Conservation (phyloP, 2,329 filamentous ascomycete species). For the Zasmidium cellare region DNA sequence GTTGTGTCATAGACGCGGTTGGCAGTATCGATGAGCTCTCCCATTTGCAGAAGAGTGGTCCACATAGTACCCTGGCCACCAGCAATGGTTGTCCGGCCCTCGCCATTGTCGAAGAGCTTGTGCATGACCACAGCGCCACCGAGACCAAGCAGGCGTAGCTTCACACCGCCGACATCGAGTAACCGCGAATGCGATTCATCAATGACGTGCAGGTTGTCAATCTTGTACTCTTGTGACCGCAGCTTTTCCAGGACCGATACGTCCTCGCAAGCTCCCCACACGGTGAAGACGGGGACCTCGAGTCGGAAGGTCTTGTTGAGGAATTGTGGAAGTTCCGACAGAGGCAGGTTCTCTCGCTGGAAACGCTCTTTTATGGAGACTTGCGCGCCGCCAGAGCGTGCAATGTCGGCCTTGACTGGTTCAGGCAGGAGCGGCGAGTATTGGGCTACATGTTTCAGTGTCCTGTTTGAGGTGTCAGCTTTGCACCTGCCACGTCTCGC, state of each 20-base stretch:
- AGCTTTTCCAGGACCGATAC: constrained; percentile 97
- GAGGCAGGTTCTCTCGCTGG: constrained; percentile 74
- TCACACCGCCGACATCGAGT: constrained; percentile 91
- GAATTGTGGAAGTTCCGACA: constrained; percentile 89
- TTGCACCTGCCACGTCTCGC: neutral
- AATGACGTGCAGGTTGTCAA: constrained; percentile 95
- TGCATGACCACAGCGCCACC: constrained; percentile 99
- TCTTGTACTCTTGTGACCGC: constrained; percentile 95
- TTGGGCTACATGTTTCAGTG: constrained; percentile 95
- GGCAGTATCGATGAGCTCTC: constrained; percentile 94
- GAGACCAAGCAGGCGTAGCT: constrained; percentile 87
- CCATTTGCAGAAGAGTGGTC: constrained; percentile 97
- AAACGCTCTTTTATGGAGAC: constrained; percentile 80
- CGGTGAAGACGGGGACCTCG: constrained; percentile 95
- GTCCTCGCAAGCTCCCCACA: constrained; percentile 98
- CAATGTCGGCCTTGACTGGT: constrained; percentile 65
- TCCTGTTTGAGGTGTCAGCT: constrained; percentile 56
- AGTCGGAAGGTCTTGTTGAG: constrained; percentile 86
- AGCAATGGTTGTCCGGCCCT: constrained; percentile 95
- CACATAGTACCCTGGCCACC: constrained; percentile 99
- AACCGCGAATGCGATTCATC: constrained; percentile 96
- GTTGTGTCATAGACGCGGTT: constrained; percentile 98
- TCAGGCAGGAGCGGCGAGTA: constrained; percentile 94
- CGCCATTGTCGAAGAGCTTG: constrained; percentile 98
- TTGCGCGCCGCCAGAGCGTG: constrained; percentile 63